Percentiles rank a stretch among this genome's conserved stretches.
phyloP scores from a whole-genome alignment of 306 rosid species.

The Trifolium pratense region DNA sequence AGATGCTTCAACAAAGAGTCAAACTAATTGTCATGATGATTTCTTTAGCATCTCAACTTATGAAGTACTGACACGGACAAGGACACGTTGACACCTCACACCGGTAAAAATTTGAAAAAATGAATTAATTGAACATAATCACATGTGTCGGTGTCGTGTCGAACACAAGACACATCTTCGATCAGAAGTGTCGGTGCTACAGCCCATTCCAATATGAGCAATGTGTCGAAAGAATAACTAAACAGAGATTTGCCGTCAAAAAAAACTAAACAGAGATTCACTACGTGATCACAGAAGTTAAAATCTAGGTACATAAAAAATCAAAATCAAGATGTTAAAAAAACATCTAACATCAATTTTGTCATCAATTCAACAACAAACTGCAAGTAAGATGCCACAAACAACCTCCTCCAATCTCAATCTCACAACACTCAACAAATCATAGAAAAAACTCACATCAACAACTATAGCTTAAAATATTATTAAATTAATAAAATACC shows the following conservation, averaged over 20 bases:
- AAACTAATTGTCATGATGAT: not conserved
- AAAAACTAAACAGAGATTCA: not conserved
- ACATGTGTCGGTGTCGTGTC: no score
- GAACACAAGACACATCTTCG: no score
- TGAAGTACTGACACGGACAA: no score
- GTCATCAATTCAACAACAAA: not conserved
- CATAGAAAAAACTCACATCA: constrained; percentile 9
- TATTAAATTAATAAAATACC: not conserved
- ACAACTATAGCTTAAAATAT: not conserved
- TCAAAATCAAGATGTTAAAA: constrained; percentile 14
- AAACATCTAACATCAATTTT: not conserved
- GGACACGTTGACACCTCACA: no score
- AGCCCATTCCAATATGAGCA: not conserved
- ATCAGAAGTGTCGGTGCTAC: no score
- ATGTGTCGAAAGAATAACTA: not conserved
- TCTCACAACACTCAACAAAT: not conserved
- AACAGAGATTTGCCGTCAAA: not conserved
- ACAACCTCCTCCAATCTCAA: not conserved
- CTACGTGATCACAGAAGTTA: not conserved
- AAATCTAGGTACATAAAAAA: not conserved
- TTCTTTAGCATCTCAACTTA: not conserved
- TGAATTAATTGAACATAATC: no score
- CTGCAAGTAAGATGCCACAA: constrained; percentile 29
- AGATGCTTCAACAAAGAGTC: not conserved
- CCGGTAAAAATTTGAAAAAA: no score